A percentile compares a stretch with the other conserved stretches of the same genome.
phyloP scores from a whole-genome alignment of 2,329 filamentous ascomycete species.

The Colletotrichum acutatum region DNA sequence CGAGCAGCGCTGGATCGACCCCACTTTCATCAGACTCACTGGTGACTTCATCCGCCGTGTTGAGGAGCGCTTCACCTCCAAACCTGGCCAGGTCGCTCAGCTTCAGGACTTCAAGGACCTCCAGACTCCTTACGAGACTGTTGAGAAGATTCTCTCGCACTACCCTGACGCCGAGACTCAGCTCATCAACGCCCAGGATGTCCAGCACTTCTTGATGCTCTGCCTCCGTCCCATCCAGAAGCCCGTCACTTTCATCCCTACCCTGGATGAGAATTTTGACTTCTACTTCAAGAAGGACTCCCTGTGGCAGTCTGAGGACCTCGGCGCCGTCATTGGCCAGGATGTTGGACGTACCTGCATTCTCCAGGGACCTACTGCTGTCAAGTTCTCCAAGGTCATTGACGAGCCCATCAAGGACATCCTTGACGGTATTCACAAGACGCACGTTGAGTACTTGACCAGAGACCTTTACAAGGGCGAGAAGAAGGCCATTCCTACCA shows the following conservation, averaged over 20 bases:
- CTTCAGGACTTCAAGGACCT: conserved; percentile 93
- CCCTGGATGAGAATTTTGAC: conserved; percentile 97
- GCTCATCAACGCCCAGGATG: conserved; percentile 97
- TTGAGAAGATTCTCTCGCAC: conserved; percentile 81
- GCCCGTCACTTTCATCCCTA: conserved; percentile 94
- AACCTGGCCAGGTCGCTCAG: conserved; percentile 77
- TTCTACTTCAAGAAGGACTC: conserved; percentile 99
- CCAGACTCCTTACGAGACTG: conserved; percentile 79
- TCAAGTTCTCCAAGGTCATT: conserved; percentile 86
- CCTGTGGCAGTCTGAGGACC: conserved; percentile 97
- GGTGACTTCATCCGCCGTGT: conserved; percentile 97
- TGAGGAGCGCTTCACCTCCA: conserved; percentile 92
- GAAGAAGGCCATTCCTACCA: conserved; percentile 78
- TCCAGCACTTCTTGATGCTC: conserved; percentile 94
- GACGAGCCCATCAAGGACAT: conserved; percentile 97
- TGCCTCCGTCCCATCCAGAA: conserved; percentile 95
- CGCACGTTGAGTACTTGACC: conserved; percentile 84
- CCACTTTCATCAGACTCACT: conserved; percentile 82
- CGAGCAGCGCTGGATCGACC: conserved; percentile 91
- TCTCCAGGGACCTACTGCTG: conserved; percentile 92
- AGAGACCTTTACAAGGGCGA: conserved; percentile 83
- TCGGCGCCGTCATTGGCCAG: conserved; percentile 94
- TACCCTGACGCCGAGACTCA: conserved; percentile 91
- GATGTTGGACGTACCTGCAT: conserved; percentile 97
- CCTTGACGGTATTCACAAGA: conserved; percentile 87